A percentile compares a stretch with the other conserved stretches of the same genome.
phyloP scores from a whole-genome alignment of 306 rosid genomes.

The Neltuma alba region DNA sequence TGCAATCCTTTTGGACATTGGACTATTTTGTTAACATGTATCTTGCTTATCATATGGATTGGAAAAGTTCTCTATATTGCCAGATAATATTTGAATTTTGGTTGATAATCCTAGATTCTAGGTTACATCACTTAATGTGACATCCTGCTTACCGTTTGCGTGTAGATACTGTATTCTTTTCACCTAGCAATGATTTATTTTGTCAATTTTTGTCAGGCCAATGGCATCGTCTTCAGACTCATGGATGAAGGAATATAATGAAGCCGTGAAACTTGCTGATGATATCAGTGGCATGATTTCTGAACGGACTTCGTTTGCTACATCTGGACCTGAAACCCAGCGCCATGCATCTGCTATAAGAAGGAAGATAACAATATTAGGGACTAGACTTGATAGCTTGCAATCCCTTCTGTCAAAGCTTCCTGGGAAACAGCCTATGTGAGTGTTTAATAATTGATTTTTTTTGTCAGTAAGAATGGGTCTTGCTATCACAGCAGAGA shows the following conservation, averaged over 20 bases:
- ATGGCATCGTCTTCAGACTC: slow-evolving; percentile 93
- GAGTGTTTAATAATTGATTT: slow-evolving; percentile 41
- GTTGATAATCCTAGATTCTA: background rate
- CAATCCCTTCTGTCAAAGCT: slow-evolving; percentile 71
- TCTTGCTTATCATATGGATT: background rate
- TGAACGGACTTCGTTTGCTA: slow-evolving; percentile 63
- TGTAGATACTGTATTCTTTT: slow-evolving; percentile 7
- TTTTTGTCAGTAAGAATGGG: background rate
- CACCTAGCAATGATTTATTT: slow-evolving; percentile 8
- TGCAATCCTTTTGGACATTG: slow-evolving; percentile 4
- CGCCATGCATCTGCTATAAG: slow-evolving; percentile 91
- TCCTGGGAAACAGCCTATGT: slow-evolving; percentile 91
- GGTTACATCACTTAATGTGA: background rate
- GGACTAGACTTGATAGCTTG: slow-evolving; percentile 96
- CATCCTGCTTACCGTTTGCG: slow-evolving; percentile 7
- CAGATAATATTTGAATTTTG: slow-evolving; percentile 13
- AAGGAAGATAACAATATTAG: slow-evolving; percentile 93
- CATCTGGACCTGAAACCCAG: slow-evolving; percentile 91
- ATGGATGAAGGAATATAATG: slow-evolving; percentile 95
- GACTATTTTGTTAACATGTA: background rate
- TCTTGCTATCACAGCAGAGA: background rate
- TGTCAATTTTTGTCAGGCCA: slow-evolving; percentile 40
- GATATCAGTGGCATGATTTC: slow-evolving; percentile 93
- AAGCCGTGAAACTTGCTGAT: slow-evolving; percentile 84
- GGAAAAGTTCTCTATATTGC: slow-evolving; percentile 17